These are phyloP conservation scores for Blastobotrys mokoenaii DNA, from an alignment of 805 yeast species.

Conservation along the genomic window DNA sequence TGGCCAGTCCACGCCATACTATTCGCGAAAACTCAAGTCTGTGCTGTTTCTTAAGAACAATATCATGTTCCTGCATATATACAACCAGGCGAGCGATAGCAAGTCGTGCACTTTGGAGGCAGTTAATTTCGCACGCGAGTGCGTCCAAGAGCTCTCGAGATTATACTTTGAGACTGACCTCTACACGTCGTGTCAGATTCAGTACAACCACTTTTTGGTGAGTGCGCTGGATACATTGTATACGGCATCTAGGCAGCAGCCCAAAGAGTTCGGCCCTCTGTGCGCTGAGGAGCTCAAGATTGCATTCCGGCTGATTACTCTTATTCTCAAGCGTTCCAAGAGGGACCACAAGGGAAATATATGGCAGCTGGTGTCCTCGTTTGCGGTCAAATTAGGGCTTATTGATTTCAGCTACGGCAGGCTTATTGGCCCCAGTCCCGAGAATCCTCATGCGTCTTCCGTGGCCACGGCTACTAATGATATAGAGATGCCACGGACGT, in stretches of 20 bases:
- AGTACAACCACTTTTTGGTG: constrained; percentile 21
- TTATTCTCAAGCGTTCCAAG: constrained; percentile 14
- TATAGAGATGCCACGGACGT: too few relatives aligned
- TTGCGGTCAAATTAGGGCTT: constrained; percentile 12
- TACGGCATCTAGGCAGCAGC: constrained; percentile 17
- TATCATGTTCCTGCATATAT: constrained; percentile 15
- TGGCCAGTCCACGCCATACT: constrained; percentile 4
- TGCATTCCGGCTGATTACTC: constrained; percentile 17
- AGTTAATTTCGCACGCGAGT: constrained; percentile 18
- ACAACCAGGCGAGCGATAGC: constrained; percentile 8
- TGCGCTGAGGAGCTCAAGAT: constrained; percentile 14
- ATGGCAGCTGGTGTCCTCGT: constrained; percentile 10
- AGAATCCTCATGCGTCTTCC: too few relatives aligned
- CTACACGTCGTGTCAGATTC: constrained; percentile 18
- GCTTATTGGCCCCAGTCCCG: too few relatives aligned
- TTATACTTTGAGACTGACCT: constrained; percentile 16
- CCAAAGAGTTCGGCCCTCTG: constrained; percentile 14
- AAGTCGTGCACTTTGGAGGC: constrained; percentile 16
- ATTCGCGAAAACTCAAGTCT: constrained; percentile 11
- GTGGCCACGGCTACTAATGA: too few relatives aligned
- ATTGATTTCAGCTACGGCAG: too few relatives aligned
- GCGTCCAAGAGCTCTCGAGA: constrained; percentile 17
- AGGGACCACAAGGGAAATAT: constrained; percentile 10
- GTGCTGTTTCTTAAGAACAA: constrained; percentile 8
- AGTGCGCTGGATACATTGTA: constrained; percentile 21